Evolutionary conservation across 2,329 filamentous ascomycete genomes (phyloP).

Genomic region (Apiospora rasikravindrae): DNA sequence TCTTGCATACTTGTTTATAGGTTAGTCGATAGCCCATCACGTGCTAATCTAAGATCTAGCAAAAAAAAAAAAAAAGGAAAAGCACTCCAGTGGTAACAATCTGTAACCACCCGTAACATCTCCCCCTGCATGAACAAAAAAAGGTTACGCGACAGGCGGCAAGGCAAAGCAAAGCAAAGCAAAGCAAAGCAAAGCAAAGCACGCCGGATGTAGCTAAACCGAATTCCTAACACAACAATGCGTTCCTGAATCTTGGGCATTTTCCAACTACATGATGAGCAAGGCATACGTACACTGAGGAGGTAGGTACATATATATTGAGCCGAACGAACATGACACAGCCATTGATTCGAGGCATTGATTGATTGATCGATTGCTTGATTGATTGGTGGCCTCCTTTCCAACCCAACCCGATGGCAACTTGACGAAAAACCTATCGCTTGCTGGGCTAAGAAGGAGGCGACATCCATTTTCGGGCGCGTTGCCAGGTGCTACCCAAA

Average conservation of each 20-base stretch:
- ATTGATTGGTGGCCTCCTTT: neutral
- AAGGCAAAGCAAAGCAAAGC: neutral
- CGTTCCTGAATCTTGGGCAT: neutral
- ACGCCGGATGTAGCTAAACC: neutral
- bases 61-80: too few species aligned
- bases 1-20: neutral
- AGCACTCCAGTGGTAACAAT: neutral
- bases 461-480: neutral
- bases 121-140: conserved; percentile 5
- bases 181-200: neutral
- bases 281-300: neutral
- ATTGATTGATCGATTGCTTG: neutral
- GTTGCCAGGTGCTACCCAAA: conserved; percentile 11
- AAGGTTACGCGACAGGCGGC: neutral
- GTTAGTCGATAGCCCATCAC: neutral
- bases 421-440: neutral
- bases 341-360: neutral
- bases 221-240: neutral
- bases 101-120: neutral
- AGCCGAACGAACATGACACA: neutral
- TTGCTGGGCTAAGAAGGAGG: neutral
- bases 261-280: neutral
- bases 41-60: neutral
- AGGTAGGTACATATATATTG: neutral
- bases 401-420: neutral